Percentiles rank a stretch among this genome's conserved stretches.
phyloP scores from a whole-genome alignment of 1,139 yeast species.

The Suhomyces taliae region DNA sequence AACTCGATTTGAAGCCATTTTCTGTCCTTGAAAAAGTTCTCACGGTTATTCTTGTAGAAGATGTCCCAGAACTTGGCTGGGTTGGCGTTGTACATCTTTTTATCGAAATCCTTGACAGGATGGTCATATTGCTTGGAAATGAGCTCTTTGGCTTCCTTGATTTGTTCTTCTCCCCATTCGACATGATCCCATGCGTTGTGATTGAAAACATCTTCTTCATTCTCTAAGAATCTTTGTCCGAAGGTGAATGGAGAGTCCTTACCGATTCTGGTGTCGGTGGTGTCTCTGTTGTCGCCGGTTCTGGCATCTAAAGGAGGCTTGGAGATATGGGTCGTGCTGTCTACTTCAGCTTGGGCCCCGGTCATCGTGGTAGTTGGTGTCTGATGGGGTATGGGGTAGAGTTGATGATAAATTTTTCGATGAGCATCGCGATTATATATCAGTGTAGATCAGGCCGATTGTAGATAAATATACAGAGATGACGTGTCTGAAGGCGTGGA shows the following conservation, averaged over 20 bases:
- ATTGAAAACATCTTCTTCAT: slow-evolving; percentile 80
- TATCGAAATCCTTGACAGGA: slow-evolving; percentile 88
- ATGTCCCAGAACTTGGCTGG: slow-evolving; percentile 97
- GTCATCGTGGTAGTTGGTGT: slow-evolving; percentile 3
- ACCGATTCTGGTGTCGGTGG: slow-evolving; percentile 54
- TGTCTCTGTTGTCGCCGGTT: neutral
- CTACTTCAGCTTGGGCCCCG: neutral
- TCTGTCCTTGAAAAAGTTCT: slow-evolving; percentile 92
- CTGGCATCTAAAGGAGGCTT: slow-evolving; percentile 38
- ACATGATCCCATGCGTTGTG: slow-evolving; percentile 99
- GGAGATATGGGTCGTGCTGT: slow-evolving; percentile 1
- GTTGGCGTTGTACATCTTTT: slow-evolving; percentile 69
- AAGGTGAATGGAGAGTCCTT: slow-evolving; percentile 89
- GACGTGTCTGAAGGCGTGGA: too few species aligned
- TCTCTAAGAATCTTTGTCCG: slow-evolving; percentile 77
- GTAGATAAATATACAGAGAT: too few species aligned
- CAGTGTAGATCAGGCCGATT: too few species aligned
- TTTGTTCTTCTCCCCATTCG: slow-evolving; percentile 94
- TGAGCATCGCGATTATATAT: slow-evolving; percentile 4
- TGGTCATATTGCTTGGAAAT: slow-evolving; percentile 72
- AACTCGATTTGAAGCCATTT: slow-evolving; percentile 96
- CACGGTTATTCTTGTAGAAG: slow-evolving; percentile 85
- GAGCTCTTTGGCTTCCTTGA: slow-evolving; percentile 69
- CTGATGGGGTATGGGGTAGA: neutral
- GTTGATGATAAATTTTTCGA: slow-evolving; percentile 4